Evolutionary conservation across 305 asterid species (phyloP).

Genomic region (Fraxinus baroniana): DNA sequence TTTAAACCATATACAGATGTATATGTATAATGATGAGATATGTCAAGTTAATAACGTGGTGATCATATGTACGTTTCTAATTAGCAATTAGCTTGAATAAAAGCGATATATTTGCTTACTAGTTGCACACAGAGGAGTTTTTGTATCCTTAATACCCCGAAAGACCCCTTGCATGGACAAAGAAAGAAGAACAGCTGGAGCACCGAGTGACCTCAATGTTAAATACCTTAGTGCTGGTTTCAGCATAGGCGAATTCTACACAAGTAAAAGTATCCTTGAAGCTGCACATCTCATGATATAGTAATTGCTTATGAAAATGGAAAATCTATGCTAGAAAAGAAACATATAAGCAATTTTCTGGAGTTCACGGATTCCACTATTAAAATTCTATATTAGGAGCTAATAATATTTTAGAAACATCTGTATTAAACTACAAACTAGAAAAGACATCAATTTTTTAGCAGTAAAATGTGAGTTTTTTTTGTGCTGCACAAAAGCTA

Average conservation of each 20-base stretch:
- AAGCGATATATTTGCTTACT: slow-evolving; percentile 26
- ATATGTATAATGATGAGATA: neutral
- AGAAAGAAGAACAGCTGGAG: slow-evolving; percentile 67
- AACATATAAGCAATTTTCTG: neutral
- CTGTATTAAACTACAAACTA: neutral
- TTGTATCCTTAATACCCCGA: slow-evolving; percentile 60
- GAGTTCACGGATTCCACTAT: neutral
- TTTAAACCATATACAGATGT: neutral
- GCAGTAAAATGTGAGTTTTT: neutral
- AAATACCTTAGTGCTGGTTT: slow-evolving; percentile 50
- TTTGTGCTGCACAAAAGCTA: neutral
- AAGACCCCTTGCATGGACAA: slow-evolving; percentile 64
- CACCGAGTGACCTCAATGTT: slow-evolving; percentile 56
- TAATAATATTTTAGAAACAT: neutral
- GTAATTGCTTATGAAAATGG: neutral
- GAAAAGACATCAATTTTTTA: neutral
- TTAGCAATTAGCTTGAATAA: neutral
- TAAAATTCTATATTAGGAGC: neutral
- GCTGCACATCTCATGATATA: neutral
- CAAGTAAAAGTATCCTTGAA: neutral
- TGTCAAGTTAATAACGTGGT: neutral
- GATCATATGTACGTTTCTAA: neutral
- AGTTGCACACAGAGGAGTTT: slow-evolving; percentile 55
- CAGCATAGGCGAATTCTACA: slow-evolving; percentile 53
- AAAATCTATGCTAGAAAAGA: neutral